Evolutionary conservation across 371 early-diverging fungal species (phyloP).

Genomic region (Rhizopus arrhizus): DNA sequence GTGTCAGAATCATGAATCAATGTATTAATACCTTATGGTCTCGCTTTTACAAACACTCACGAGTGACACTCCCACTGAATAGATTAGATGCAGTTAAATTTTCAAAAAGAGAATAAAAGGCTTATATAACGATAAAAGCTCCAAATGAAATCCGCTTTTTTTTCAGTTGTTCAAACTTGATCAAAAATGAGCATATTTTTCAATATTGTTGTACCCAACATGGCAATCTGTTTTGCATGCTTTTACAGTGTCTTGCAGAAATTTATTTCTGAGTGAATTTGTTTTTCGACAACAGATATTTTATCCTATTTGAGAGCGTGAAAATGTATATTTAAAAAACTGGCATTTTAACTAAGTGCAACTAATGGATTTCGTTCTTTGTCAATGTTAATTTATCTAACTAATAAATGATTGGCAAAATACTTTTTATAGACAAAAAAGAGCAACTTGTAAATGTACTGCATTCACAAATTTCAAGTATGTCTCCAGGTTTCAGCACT

Average conservation of each 20-base stretch:
- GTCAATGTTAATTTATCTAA: conserved; percentile 27
- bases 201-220: conserved; percentile 3
- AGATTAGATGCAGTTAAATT: conserved; percentile 1
- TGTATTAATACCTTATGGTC: background rate
- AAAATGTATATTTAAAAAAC: conserved; percentile 37
- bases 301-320: conserved; percentile 24
- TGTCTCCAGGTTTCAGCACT: conserved; percentile 60
- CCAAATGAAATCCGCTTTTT: conserved; percentile 23
- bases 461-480: conserved; percentile 54
- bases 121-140: conserved; percentile 19
- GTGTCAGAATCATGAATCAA: conserved; percentile 33
- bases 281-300: conserved; percentile 16
- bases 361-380: conserved; percentile 53
- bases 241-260: conserved; percentile 18
- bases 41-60: background rate
- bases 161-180: conserved; percentile 15
- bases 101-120: conserved; percentile 2
- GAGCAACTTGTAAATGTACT: conserved; percentile 34
- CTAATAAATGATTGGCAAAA: conserved; percentile 7
- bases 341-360: conserved; percentile 36
- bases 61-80: background rate
- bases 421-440: conserved; percentile 1
- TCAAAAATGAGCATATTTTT: conserved; percentile 14
- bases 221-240: conserved; percentile 16
- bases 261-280: conserved; percentile 24